These are phyloP conservation scores for Kentomonas sorsogonicus DNA, from an alignment of 208 protist genomes.

Conservation along the genomic window DNA sequence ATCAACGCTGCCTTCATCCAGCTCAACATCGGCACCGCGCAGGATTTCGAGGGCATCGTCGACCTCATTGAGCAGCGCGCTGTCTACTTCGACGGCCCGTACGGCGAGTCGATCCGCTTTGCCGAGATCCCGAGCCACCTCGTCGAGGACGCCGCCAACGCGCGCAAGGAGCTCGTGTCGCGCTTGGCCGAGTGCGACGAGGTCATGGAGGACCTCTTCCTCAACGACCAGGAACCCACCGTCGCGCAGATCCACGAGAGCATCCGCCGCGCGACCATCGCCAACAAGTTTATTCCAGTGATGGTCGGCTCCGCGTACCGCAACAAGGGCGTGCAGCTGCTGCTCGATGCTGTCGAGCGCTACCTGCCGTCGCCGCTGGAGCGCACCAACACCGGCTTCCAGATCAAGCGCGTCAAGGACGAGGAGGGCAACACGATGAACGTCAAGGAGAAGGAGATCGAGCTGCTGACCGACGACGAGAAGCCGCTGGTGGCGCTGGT, in stretches of 20 bases:
- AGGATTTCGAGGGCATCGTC: constrained; percentile 94
- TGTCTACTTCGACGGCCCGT: constrained; percentile 92
- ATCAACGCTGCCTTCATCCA: constrained; percentile 95
- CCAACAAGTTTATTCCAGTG: constrained; percentile 95
- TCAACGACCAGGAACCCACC: constrained; percentile 91
- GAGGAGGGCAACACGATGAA: constrained; percentile 72
- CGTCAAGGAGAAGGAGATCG: constrained; percentile 75
- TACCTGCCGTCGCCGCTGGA: constrained; percentile 96
- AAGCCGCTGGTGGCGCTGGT: constrained; percentile 94
- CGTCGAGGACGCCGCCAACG: constrained; percentile 58
- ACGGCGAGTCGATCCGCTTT: constrained; percentile 85
- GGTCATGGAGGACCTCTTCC: constrained; percentile 91
- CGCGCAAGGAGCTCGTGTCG: constrained; percentile 89
- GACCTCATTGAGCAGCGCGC: constrained; percentile 93
- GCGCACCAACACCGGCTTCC: constrained; percentile 77
- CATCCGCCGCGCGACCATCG: constrained; percentile 92
- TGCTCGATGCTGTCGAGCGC: constrained; percentile 95
- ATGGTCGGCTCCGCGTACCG: constrained; percentile 97
- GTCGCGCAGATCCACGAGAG: constrained; percentile 85
- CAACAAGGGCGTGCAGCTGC: constrained; percentile 98
- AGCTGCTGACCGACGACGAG: constrained; percentile 81
- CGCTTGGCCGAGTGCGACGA: constrained; percentile 94
- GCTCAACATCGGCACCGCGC: constrained; percentile 95
- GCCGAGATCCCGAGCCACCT: constrained; percentile 81
- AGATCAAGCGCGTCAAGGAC: constrained; percentile 81